Base-by-base conservation (phyloP, 495 filamentous ascomycete genomes). In the Hyaloscypha finlandica region DNA sequence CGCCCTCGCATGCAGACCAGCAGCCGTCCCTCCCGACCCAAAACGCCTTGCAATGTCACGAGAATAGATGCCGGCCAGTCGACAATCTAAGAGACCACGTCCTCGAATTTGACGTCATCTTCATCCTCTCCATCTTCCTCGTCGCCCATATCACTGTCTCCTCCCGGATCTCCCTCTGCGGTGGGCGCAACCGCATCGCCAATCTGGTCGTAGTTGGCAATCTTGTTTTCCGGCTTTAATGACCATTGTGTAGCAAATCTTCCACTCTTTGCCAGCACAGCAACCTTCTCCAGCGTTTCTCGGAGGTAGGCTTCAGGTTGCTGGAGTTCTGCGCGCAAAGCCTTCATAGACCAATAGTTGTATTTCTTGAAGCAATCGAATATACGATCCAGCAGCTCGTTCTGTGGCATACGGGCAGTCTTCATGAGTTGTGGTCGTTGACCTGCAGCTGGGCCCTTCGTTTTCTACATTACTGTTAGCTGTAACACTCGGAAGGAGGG, bases 261-360 rank as follows among this genome's bases (percentile, higher is more conserved):
- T 30, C 95, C 95, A 20, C 85, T 84, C 74, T 92, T 90, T 68
- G 94, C 88, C 56, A 97, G 78, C 16, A 88, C 84, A 1, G 93
- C 96, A 64, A 98, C 85, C 75, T 92, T 85, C 65, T 93, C 90
- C 66, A 99, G 76, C 1, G 86, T 89, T 76, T 96, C 86, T 67
- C 93, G 93, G 58, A 99, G 86, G 75, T 93, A 99, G 5, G 90
- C 89, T 74, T 99, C 95, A 0, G 95, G 95, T 79, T 99, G 95
- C 59, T 85, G 81, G 37, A 94, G 83, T 68, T 80, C 77, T 25
- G 83, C 79, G 67, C 91, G 90, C 69, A 99, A 85, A 0, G 86
- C 85, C 71, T 90, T 93, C 81, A 98, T 89, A 20, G 90, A 85
- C 94, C 94, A 98, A 77, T 93, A 97, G 61, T 85, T 86, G 81